A percentile compares a stretch with the other conserved stretches of the same genome.
phyloP scores from a whole-genome alignment of 257 asterid species.

The Capsicum rhomboideum region DNA sequence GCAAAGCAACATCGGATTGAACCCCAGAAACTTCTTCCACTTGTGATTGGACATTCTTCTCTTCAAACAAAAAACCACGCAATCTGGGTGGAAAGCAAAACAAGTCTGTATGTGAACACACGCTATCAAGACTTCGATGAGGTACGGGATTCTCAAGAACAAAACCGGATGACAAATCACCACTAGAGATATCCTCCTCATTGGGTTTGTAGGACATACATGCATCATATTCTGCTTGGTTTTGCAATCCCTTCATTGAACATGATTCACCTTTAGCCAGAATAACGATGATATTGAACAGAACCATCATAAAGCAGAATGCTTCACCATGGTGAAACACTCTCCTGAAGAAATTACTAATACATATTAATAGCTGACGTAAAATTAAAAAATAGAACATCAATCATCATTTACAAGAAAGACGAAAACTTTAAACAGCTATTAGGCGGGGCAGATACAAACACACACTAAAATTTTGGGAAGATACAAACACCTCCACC shows the following conservation, averaged over 20 bases:
- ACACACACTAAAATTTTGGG: neutral
- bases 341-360: conserved; percentile 16
- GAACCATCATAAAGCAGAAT: conserved; percentile 13
- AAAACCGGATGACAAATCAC: conserved; percentile 18
- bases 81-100: conserved; percentile 74
- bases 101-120: conserved; percentile 38
- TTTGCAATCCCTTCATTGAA: conserved; percentile 18
- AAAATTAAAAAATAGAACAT: neutral
- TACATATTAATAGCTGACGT: conserved; percentile 1
- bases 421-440: neutral
- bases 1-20: conserved; percentile 15
- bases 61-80: conserved; percentile 21
- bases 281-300: conserved; percentile 7
- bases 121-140: conserved; percentile 12
- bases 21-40: conserved; percentile 20
- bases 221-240: conserved; percentile 23
- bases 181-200: conserved; percentile 15
- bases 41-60: conserved; percentile 11
- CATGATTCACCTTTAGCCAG: conserved; percentile 23
- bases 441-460: neutral
- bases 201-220: conserved; percentile 24
- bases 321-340: conserved; percentile 9
- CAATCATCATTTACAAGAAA: neutral
- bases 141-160: conserved; percentile 15
- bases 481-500: neutral